Evolutionary conservation across 331 rosid genomes (phyloP).

Genomic region (Spiraea crenata): DNA sequence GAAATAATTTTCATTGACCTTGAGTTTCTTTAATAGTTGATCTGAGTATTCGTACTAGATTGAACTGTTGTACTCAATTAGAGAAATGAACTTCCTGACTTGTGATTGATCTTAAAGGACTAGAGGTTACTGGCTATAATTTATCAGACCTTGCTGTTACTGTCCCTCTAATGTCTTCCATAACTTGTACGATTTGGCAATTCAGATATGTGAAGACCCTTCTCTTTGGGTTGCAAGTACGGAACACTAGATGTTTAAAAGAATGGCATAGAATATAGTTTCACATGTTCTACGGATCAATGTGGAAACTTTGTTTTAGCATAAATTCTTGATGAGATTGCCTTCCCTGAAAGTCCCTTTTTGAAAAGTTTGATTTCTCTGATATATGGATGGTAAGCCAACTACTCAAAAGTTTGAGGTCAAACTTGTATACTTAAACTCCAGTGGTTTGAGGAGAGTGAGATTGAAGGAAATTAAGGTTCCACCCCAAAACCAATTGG

Average conservation of each 20-base stretch:
- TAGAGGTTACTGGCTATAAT: background rate
- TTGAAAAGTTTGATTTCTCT: background rate
- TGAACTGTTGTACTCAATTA: background rate
- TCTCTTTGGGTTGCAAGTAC: background rate
- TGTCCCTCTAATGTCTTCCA: background rate
- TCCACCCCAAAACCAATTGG: no score
- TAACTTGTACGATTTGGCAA: background rate
- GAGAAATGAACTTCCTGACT: background rate
- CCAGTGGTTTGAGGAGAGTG: background rate
- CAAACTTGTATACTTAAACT: background rate
- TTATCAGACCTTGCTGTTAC: background rate
- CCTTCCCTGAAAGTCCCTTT: no score
- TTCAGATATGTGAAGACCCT: no score
- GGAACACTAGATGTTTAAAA: background rate
- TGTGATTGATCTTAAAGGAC: slow-evolving; percentile 11
- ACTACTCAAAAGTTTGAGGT: background rate
- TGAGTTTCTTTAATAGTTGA: slow-evolving; percentile 1
- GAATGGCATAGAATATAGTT: background rate
- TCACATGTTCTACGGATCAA: background rate
- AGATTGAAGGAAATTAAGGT: no score
- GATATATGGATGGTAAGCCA: background rate
- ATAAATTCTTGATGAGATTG: background rate
- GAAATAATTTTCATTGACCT: background rate
- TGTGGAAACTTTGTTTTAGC: background rate
- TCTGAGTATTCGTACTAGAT: background rate